Conservation (phyloP, 2,329 filamentous ascomycete species). For the Aspergillus phoenicis region DNA sequence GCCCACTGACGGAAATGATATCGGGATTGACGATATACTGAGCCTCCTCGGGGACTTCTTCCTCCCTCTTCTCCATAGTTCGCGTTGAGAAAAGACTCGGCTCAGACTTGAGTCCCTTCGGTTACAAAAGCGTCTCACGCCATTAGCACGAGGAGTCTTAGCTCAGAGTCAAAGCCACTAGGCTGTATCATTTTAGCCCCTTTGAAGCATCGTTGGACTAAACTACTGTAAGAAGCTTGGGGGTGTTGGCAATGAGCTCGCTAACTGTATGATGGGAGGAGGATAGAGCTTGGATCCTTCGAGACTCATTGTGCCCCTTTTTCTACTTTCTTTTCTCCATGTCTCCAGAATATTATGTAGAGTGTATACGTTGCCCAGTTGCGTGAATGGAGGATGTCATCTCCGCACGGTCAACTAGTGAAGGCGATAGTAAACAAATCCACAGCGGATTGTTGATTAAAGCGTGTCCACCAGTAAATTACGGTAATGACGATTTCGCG, state of each 20-base stretch:
- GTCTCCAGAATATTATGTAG: too few species aligned
- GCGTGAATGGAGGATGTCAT: conserved; percentile 1
- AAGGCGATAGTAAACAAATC: background rate
- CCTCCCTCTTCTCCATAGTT: background rate
- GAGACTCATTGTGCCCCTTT: background rate
- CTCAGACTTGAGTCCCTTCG: background rate
- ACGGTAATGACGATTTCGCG: background rate
- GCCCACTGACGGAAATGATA: background rate
- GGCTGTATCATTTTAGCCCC: background rate
- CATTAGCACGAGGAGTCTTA: background rate
- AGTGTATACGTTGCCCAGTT: background rate
- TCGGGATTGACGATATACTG: background rate
- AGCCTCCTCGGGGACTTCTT: background rate
- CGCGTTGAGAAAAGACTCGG: background rate
- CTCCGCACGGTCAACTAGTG: background rate
- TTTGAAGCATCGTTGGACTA: background rate
- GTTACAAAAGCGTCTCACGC: background rate
- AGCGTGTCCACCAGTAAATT: conserved; percentile 2
- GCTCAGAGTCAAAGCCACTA: background rate
- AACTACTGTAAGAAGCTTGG: background rate
- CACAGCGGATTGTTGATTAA: conserved; percentile 6
- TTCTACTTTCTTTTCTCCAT: background rate
- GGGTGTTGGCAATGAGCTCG: background rate
- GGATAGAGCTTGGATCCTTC: conserved; percentile 5
- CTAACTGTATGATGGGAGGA: background rate